Evolutionary conservation across 2,329 filamentous ascomycete genomes (phyloP).

Genomic region (Dactylellina leptospora): DNA sequence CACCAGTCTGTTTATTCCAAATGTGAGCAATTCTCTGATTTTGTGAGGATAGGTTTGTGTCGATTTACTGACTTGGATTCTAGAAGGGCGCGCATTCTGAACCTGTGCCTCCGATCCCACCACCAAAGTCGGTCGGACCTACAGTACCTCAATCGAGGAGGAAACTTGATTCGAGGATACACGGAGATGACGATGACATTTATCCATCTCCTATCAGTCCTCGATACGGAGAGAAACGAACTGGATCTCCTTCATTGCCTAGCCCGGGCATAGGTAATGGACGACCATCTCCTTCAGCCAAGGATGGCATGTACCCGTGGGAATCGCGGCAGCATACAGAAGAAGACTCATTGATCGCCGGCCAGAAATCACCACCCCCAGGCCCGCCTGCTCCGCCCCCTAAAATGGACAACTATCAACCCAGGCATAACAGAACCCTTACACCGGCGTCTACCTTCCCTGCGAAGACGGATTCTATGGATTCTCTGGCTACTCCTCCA

Average conservation of each 20-base stretch:
- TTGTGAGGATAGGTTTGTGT: not conserved
- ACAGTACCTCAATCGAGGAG: constrained; percentile 15
- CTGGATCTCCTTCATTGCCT: constrained; percentile 29
- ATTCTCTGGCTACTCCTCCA: constrained; percentile 44
- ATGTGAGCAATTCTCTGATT: constrained; percentile 47
- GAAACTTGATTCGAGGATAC: constrained; percentile 43
- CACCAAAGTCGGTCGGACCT: constrained; percentile 42
- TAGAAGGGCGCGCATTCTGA: constrained; percentile 51
- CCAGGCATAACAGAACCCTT: constrained; percentile 43
- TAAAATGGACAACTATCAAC: constrained; percentile 36
- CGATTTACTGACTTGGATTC: constrained; percentile 44
- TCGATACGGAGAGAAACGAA: constrained; percentile 27
- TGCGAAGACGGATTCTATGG: constrained; percentile 27
- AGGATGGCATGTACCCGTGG: constrained; percentile 50
- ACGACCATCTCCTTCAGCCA: constrained; percentile 36
- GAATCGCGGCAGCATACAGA: constrained; percentile 46
- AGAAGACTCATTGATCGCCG: constrained; percentile 47
- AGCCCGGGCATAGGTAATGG: constrained; percentile 40
- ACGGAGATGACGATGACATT: constrained; percentile 50
- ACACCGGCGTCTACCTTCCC: constrained; percentile 41
- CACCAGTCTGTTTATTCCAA: constrained; percentile 55
- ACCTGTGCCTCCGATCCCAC: constrained; percentile 42
- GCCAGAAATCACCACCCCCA: constrained; percentile 41
- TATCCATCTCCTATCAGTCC: constrained; percentile 40
- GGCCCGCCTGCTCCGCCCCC: constrained; percentile 38